Conservation (phyloP, 1,139 yeast species). For the Zygosaccharomyces sapae region DNA sequence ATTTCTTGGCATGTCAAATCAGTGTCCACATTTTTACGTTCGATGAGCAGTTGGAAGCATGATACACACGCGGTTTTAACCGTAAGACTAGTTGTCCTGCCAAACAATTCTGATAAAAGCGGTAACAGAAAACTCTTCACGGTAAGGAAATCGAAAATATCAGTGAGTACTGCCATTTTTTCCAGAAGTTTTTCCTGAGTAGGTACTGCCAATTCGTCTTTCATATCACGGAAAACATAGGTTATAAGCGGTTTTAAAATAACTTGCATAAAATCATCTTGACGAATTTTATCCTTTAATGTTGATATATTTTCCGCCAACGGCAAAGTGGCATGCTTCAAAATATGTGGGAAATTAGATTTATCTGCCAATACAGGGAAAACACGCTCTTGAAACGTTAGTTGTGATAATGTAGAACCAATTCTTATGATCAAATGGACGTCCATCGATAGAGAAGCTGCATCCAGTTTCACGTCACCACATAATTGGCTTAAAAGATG, state of each 20-base stretch:
- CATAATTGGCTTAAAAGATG: conserved; percentile 40
- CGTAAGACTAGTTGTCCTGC: conserved; percentile 76
- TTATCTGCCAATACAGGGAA: conserved; percentile 43
- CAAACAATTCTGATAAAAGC: conserved; percentile 62
- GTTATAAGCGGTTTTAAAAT: conserved; percentile 36
- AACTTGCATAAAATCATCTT: conserved; percentile 40
- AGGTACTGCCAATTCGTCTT: conserved; percentile 30
- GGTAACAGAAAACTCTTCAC: conserved; percentile 75
- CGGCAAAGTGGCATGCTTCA: conserved; percentile 48
- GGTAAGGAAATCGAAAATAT: conserved; percentile 62
- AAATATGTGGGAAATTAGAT: conserved; percentile 38
- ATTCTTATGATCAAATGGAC: conserved; percentile 57
- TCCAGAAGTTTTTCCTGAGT: conserved; percentile 56
- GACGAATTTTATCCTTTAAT: conserved; percentile 50
- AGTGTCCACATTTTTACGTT: conserved; percentile 61
- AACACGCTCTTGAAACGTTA: conserved; percentile 72
- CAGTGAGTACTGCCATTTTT: conserved; percentile 44
- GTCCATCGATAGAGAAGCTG: conserved; percentile 50
- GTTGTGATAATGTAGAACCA: conserved; percentile 63
- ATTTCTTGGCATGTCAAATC: conserved; percentile 70
- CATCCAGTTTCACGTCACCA: conserved; percentile 36
- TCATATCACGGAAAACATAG: conserved; percentile 26
- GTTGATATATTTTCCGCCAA: conserved; percentile 55
- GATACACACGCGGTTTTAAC: conserved; percentile 70
- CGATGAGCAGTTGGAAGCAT: conserved; percentile 58